Evolutionary conservation across 371 early-diverging fungal genomes (phyloP).

Genomic region (Caulochytrium protostelioides): DNA sequence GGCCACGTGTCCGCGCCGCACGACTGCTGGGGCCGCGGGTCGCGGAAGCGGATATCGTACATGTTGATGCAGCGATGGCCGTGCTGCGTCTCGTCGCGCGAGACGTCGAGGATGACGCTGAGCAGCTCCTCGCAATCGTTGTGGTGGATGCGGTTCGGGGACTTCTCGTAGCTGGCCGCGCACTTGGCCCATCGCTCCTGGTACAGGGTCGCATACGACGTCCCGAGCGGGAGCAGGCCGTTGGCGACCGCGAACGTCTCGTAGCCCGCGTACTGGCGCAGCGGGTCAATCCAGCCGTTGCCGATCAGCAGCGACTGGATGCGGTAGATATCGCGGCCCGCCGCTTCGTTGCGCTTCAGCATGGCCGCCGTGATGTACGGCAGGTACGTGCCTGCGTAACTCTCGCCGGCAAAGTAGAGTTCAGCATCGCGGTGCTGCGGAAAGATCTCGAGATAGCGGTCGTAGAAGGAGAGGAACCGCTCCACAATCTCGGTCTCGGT

Average conservation of each 20-base stretch:
- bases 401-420: constrained; percentile 64
- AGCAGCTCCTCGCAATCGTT: constrained; percentile 15
- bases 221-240: constrained; percentile 11
- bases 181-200: constrained; percentile 5
- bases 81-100: constrained; percentile 9
- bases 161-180: constrained; percentile 1
- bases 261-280: constrained; percentile 19
- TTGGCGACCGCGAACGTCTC: constrained; percentile 10
- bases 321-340: constrained; percentile 1
- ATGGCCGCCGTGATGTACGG: constrained; percentile 48
- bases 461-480: constrained; percentile 37
- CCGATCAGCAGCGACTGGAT: constrained; percentile 34
- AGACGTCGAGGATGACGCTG: constrained; percentile 6
- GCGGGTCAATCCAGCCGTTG: constrained; percentile 73
- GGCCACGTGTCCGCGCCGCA: constrained; percentile 58
- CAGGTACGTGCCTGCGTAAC: constrained; percentile 65
- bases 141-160: constrained; percentile 3
- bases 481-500: constrained; percentile 18
- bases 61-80: constrained; percentile 41
- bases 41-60: constrained; percentile 54
- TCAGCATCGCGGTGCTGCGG: constrained; percentile 29
- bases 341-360: constrained; percentile 24
- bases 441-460: constrained; percentile 35
- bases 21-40: constrained; percentile 22
- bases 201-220: constrained; percentile 4